phyloP scores from a whole-genome alignment of 2,329 filamentous ascomycete species.

The Penicillium frequentans region DNA sequence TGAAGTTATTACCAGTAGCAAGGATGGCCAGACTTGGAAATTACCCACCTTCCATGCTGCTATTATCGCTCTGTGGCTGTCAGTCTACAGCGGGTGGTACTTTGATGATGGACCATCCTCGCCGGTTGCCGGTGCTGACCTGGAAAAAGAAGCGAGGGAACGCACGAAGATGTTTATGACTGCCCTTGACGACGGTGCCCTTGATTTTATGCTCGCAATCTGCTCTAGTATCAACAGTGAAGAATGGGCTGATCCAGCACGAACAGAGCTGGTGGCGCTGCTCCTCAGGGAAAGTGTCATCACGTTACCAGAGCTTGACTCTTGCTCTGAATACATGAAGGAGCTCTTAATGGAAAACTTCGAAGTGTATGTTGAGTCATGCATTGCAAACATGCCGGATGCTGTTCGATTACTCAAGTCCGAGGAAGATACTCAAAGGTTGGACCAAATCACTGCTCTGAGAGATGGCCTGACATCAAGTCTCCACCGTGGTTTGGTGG shows the following conservation, averaged over 20 bases:
- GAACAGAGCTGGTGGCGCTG: constrained; percentile 77
- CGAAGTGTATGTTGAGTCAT: constrained; percentile 84
- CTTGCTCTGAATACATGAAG: constrained; percentile 72
- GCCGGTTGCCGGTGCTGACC: constrained; percentile 61
- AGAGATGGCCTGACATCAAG: constrained; percentile 44
- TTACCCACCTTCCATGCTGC: constrained; percentile 76
- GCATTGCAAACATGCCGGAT: constrained; percentile 94
- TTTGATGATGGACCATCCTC: constrained; percentile 67
- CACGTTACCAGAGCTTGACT: constrained; percentile 65
- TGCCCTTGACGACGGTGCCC: constrained; percentile 80
- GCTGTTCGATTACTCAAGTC: constrained; percentile 79
- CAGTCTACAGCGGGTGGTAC: constrained; percentile 90
- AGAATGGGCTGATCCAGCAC: constrained; percentile 85
- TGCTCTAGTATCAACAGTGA: constrained; percentile 77
- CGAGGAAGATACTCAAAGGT: constrained; percentile 80
- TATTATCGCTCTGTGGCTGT: constrained; percentile 80
- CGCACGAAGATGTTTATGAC: constrained; percentile 73
- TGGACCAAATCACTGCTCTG: constrained; percentile 47
- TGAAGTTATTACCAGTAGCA: constrained; percentile 62
- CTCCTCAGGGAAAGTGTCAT: constrained; percentile 76
- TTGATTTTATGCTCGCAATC: constrained; percentile 86
- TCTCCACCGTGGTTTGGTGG: constrained; percentile 41
- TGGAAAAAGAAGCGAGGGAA: constrained; percentile 66
- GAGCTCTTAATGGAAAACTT: constrained; percentile 73
- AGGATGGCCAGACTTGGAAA: constrained; percentile 69